Base-by-base conservation (phyloP, 2,329 filamentous ascomycete species). In the Phoma sp. region DNA sequence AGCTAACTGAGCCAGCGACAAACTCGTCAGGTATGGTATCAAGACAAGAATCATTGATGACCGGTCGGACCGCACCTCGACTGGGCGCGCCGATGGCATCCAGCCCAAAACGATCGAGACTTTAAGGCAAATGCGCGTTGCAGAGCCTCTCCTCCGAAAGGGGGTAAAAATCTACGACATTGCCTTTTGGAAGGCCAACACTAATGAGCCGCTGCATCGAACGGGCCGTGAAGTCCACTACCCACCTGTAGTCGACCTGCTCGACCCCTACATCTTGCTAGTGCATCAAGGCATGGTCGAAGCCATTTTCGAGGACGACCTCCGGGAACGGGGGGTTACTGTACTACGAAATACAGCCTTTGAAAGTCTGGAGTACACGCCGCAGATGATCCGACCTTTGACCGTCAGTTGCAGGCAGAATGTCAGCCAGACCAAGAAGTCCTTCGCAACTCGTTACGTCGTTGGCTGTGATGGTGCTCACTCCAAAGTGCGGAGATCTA, bases 21-120 rank as follows among this genome's bases (percentile, higher is more conserved):
- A 84, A 60, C 78, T 91, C 32, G 82, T 83, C 14, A 81, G 87
- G 7, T 89, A 84, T 64, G 88, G 88, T 11, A 84, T 90, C 64
- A 84, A 84, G 50, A 81, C 84, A 3, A 80, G 82, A 36, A 80
- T 91, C 39, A 79, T 91, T 43, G 89, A 91, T 75, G 87, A 91
- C 68, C 78, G 88, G 59, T 78, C 83, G 30, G 83, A 89, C 64
- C 85, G 85, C 65, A 92, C 89, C 1, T 79, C 84, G 5, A 87
- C 86, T 7, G 88, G 88, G 37, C 79, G 83, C 52, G 88, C 88
- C 58, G 89, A 91, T 71, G 89, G 89, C 36, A 78, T 91, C 47
- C 89, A 91, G 66, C 89, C 89, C 39, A 91, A 91, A 75, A 89
- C 88, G 1, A 89, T 92, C 64, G 89, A 91, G 76, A 91, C 89